Evolutionary conservation across 306 rosid genomes (phyloP).

Genomic region (Gleditsia sinensis): DNA sequence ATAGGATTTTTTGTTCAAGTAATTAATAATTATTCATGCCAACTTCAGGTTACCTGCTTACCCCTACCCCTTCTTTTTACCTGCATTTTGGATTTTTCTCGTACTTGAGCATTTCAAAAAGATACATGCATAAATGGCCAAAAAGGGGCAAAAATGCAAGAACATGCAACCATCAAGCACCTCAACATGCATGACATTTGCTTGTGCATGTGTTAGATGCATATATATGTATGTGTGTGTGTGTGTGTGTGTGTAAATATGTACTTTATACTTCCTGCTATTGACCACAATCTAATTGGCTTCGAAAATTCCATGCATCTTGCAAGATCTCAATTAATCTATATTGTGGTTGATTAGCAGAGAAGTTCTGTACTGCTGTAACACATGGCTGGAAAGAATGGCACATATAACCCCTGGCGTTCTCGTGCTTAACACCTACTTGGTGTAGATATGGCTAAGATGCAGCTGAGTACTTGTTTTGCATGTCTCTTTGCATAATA

Average conservation of each 20-base stretch:
- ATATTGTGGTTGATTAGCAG: neutral
- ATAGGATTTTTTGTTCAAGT: slow-evolving; percentile 9
- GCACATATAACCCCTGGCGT: neutral
- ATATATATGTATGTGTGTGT: no score
- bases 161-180: neutral
- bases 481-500: neutral
- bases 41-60: neutral
- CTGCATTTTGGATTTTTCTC: no score
- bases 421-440: neutral
- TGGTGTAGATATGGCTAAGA: neutral
- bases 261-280: neutral
- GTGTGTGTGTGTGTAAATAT: no score
- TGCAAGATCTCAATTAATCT: neutral
- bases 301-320: neutral
- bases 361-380: neutral
- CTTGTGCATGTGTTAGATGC: neutral
- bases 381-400: neutral
- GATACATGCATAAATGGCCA: neutral
- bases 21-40: slow-evolving; percentile 24
- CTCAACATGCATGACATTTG: neutral
- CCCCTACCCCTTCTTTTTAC: no score
- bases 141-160: neutral
- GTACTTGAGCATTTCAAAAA: neutral
- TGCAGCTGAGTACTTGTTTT: slow-evolving; percentile 25
- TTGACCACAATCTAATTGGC: neutral